phyloP scores from a whole-genome alignment of 257 asterid genomes.

The Nicotiana attenuata region DNA sequence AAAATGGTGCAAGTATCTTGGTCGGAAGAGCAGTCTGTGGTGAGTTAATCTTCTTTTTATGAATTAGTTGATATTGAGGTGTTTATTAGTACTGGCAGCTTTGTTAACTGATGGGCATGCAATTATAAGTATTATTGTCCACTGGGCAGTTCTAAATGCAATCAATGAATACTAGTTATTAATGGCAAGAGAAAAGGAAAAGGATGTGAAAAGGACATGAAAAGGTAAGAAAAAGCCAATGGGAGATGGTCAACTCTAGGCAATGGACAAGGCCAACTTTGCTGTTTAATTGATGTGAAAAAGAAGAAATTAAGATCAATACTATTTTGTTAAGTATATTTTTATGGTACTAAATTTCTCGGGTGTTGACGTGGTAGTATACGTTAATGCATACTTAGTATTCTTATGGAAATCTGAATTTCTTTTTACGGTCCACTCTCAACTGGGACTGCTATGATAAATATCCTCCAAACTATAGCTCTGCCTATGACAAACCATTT shows the following conservation, averaged over 20 bases:
- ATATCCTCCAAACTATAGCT: neutral
- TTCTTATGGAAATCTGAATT: neutral
- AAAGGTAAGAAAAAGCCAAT: neutral
- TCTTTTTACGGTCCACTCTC: neutral
- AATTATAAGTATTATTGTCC: neutral
- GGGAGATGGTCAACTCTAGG: too few species aligned
- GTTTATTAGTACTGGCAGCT: constrained; percentile 8
- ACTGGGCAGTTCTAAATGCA: neutral
- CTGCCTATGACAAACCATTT: neutral
- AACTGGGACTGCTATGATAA: neutral
- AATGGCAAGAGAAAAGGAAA: neutral
- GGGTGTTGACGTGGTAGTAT: neutral
- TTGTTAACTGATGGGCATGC: neutral
- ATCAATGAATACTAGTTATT: neutral
- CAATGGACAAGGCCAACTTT: too few species aligned
- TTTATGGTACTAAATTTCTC: neutral
- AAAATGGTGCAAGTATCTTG: constrained; percentile 97
- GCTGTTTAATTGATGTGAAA: too few species aligned
- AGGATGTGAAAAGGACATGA: neutral
- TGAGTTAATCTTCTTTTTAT: constrained; percentile 26
- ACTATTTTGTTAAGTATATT: neutral
- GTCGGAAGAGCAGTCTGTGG: constrained; percentile 98
- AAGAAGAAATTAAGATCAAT: neutral
- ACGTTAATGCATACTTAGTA: neutral
- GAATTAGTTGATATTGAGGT: neutral